Evolutionary conservation across 805 yeast genomes (phyloP).

Genomic region (Kodamaea leandrae): DNA sequence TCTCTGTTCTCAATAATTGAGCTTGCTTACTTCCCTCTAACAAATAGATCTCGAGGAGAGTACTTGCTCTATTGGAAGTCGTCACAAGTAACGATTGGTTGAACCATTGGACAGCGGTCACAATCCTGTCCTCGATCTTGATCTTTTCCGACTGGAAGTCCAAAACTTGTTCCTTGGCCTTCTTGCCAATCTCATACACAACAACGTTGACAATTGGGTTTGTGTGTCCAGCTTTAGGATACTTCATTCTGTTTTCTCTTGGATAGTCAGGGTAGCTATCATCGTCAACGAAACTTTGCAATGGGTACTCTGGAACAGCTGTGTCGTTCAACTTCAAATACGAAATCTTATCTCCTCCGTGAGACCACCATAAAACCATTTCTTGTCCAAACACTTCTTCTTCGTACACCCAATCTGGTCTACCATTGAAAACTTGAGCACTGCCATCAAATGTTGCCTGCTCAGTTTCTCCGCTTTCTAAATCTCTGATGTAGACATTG

Average conservation of each 20-base stretch:
- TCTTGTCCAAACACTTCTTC: slow-evolving; percentile 69
- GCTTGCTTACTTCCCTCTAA: slow-evolving; percentile 35
- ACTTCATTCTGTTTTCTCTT: slow-evolving; percentile 43
- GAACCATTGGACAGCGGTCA: slow-evolving; percentile 65
- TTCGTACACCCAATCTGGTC: slow-evolving; percentile 82
- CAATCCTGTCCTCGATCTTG: slow-evolving; percentile 43
- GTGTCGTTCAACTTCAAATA: slow-evolving; percentile 61
- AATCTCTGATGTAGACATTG: slow-evolving; percentile 50
- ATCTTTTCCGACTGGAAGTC: slow-evolving; percentile 22
- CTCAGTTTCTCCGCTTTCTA: slow-evolving; percentile 16
- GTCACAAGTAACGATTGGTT: slow-evolving; percentile 51
- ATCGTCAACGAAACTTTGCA: slow-evolving; percentile 50
- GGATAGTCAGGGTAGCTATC: slow-evolving; percentile 46
- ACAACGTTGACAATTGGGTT: slow-evolving; percentile 56
- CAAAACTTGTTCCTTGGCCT: slow-evolving; percentile 13
- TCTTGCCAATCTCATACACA: slow-evolving; percentile 35
- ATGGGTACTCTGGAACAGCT: slow-evolving; percentile 48
- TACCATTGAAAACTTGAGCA: slow-evolving; percentile 56
- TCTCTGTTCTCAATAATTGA: slow-evolving; percentile 39
- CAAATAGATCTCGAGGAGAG: slow-evolving; percentile 48
- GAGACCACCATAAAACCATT: slow-evolving; percentile 70
- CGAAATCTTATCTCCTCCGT: slow-evolving; percentile 54
- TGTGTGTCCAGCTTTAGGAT: slow-evolving; percentile 70
- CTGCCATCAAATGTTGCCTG: slow-evolving; percentile 54
- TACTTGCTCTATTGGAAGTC: slow-evolving; percentile 62